Evolutionary conservation across 441 rosid genomes (phyloP), one percentile per base, ranked within the genome.

Genomic region (Erysimum cheiri): DNA sequence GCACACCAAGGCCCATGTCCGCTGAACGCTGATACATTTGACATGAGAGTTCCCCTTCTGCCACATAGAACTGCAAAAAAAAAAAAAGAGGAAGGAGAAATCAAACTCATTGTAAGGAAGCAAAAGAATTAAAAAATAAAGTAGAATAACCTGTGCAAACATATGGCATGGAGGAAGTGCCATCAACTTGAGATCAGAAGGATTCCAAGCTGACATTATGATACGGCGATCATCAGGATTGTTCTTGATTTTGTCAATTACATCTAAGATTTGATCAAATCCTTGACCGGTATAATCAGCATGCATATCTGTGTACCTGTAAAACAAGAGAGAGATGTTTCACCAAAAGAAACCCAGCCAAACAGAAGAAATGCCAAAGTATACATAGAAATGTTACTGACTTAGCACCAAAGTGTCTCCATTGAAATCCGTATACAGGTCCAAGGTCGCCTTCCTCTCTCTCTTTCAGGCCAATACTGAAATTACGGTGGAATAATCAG

Each of bases 391-490:
- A 66, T 32, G 54, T 33, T 46, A 81, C 73, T 5, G 56, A 90
- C 97, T 89, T 86, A 41, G 98, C 97, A 54, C 97, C 98, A 80
- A 91, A 93, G 77, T 91, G 94, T 61, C 98, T 85, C 98, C 98
- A 93, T 67, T 93, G 98, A 72, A 93, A 93, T 46, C 98, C 96
- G 61, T 89, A 93, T 13, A 93, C 84, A 33, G 98, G 91, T 68
- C 98, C 97, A 36, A 93, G 80, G 81, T 93, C 97, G 49, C 94
- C 94, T 71, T 85, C 94, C 78, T 86, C 94, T 64, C 96, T 80
- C 29, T 83, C 93, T 33, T 41, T 84, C 78, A 93, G 46, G 19
- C 91, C 97, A 53, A 89, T 40, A 67, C 98, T 91, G 83, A 49
- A 71, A 77, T 66, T 35, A 73, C 19, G 14, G 37, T 24, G 69